phyloP scores from a whole-genome alignment of 768 basidiomycete species.

The Amanita jacksonii region DNA sequence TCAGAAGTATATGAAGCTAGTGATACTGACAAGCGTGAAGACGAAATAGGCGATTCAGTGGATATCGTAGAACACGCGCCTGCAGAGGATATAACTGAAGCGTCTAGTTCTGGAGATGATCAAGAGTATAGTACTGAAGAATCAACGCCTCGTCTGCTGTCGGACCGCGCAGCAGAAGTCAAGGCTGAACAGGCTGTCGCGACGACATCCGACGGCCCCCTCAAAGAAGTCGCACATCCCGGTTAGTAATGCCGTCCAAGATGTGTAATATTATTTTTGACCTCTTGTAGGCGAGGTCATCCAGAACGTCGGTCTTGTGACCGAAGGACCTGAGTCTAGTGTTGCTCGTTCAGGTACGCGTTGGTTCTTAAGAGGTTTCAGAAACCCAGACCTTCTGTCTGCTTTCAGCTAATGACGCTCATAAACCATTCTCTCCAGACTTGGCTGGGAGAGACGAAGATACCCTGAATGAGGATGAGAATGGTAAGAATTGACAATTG shows the following conservation, averaged over 20 bases:
- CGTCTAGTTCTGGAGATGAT: not conserved
- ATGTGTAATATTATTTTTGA: not conserved
- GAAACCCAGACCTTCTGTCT: not conserved
- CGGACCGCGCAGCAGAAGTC: not conserved
- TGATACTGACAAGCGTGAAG: not conserved
- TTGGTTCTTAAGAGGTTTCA: too few relatives aligned
- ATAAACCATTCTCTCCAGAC: not conserved
- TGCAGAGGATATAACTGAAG: conserved; percentile 1
- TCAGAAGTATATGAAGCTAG: not conserved
- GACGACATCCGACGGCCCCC: too few relatives aligned
- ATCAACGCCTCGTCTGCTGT: not conserved
- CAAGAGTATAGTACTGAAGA: not conserved
- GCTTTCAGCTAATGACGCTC: conserved; percentile 8
- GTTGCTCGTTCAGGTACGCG: too few relatives aligned
- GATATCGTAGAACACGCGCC: not conserved
- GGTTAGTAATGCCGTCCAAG: not conserved
- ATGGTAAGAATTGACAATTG: not conserved
- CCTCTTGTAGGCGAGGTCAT: not conserved
- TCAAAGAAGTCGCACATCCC: not conserved
- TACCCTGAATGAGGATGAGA: not conserved
- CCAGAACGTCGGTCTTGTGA: too few relatives aligned
- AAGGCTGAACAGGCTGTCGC: not conserved
- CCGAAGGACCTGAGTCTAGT: too few relatives aligned
- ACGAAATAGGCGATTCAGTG: too few relatives aligned
- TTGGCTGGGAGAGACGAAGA: not conserved